Evolutionary conservation across 495 filamentous ascomycete species (phyloP).

Genomic region (Penicillium samsonianum): DNA sequence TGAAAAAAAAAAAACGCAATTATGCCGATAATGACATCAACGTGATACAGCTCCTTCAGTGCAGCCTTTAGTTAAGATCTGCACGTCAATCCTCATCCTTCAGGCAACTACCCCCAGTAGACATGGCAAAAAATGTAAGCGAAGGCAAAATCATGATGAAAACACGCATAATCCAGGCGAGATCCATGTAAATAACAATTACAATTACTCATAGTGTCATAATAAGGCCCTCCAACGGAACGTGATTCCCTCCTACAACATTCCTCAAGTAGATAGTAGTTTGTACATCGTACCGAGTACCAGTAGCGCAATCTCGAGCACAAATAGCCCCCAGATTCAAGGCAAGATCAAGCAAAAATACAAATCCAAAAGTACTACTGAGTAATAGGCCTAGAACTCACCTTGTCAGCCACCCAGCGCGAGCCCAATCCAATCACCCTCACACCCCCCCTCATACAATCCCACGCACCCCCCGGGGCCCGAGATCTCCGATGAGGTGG

Average conservation of each 20-base stretch:
- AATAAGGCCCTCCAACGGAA: slow-evolving; percentile 15
- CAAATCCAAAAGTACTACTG: background rate
- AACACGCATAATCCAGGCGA: slow-evolving; percentile 9
- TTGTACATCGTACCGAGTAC: background rate
- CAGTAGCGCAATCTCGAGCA: background rate
- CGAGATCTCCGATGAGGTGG: slow-evolving; percentile 11
- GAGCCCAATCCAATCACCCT: background rate
- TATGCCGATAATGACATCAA: slow-evolving; percentile 9
- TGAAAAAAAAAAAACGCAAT: background rate
- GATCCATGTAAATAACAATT: background rate
- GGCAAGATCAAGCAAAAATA: background rate
- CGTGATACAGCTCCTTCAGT: background rate
- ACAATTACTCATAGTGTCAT: slow-evolving; percentile 19
- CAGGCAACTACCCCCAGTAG: background rate
- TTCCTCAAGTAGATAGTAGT: background rate
- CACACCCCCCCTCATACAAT: background rate
- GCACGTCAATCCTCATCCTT: background rate
- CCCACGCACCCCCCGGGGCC: background rate
- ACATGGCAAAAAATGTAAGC: background rate
- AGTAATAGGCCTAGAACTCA: slow-evolving; percentile 1
- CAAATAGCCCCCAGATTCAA: background rate
- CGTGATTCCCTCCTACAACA: slow-evolving; percentile 1
- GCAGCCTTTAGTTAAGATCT: background rate
- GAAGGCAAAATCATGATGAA: slow-evolving; percentile 20
- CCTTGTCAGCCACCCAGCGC: background rate